These are phyloP conservation scores for Lotus japonicus DNA, from an alignment of 306 rosid species.

Conservation along the genomic window DNA sequence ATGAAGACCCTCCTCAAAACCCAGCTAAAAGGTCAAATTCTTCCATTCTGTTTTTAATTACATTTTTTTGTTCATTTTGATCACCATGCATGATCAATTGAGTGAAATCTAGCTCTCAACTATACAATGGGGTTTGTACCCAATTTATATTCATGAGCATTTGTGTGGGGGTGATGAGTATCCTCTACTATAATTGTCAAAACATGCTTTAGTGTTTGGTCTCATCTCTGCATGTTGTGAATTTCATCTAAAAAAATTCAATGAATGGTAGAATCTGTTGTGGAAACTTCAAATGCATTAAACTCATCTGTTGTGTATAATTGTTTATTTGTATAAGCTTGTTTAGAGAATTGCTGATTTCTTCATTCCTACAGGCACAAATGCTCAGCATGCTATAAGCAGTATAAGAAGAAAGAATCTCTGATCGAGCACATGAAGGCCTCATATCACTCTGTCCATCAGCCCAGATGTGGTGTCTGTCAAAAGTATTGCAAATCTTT, in stretches of 20 bases:
- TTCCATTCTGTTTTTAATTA: background rate
- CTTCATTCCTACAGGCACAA: conserved; percentile 44
- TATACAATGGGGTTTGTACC: background rate
- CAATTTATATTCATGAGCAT: background rate
- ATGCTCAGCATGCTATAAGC: conserved; percentile 78
- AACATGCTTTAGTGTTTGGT: background rate
- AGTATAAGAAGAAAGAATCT: conserved; percentile 65
- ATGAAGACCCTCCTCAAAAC: conserved; percentile 7
- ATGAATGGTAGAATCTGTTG: no score
- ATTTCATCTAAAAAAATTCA: no score
- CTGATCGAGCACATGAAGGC: conserved; percentile 65
- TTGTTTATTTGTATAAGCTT: background rate
- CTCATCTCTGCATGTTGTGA: no score
- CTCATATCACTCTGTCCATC: conserved; percentile 63
- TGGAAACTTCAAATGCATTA: no score
- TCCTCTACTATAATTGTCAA: background rate
- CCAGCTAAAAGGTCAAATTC: conserved; percentile 16
- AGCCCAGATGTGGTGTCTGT: conserved; percentile 68
- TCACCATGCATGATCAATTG: background rate
- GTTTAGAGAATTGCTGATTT: background rate
- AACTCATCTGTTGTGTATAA: no score
- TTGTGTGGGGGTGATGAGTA: conserved; percentile 6
- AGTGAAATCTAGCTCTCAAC: background rate
- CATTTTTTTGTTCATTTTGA: no score
- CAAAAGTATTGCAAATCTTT: conserved; percentile 70